Evolutionary conservation across 1,139 yeast genomes (phyloP).

Genomic region (Debaryomyces subglobosus): DNA sequence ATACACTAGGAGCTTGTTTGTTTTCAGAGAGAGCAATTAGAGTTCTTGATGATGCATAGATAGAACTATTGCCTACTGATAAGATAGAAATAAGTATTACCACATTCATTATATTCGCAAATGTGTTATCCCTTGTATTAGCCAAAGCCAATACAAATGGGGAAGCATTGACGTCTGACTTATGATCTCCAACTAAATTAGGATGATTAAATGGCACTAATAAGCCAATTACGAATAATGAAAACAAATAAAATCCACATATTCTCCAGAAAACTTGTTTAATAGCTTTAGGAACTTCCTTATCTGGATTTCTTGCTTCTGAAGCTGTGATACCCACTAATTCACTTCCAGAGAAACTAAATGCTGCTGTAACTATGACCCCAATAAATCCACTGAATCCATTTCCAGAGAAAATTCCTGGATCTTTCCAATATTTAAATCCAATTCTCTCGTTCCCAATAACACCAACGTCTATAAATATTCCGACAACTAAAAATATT

Average conservation of each 20-base stretch:
- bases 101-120: slow-evolving; percentile 32
- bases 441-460: slow-evolving; percentile 34
- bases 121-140: slow-evolving; percentile 20
- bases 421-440: slow-evolving; percentile 35
- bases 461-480: slow-evolving; percentile 38
- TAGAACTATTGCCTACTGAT: slow-evolving; percentile 32
- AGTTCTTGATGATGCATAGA: slow-evolving; percentile 33
- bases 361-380: slow-evolving; percentile 28
- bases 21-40: slow-evolving; percentile 29
- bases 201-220: slow-evolving; percentile 33
- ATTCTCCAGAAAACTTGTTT: slow-evolving; percentile 41
- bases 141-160: slow-evolving; percentile 42
- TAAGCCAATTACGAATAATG: slow-evolving; percentile 23
- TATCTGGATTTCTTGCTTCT: slow-evolving; percentile 33
- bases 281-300: slow-evolving; percentile 36
- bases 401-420: slow-evolving; percentile 34
- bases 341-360: slow-evolving; percentile 25
- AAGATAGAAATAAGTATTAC: slow-evolving; percentile 31
- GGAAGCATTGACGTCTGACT: slow-evolving; percentile 31
- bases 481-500: slow-evolving; percentile 34
- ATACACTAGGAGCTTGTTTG: slow-evolving; percentile 31
- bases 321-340: slow-evolving; percentile 41
- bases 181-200: slow-evolving; percentile 18
- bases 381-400: slow-evolving; percentile 28
- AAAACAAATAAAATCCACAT: slow-evolving; percentile 31